These are phyloP conservation scores for barrel medic (Medicago truncatula) DNA, from an alignment of 306 rosid genomes.

Conservation along the genomic window MtrunA17r5.0-ANR NC_053043.1:40314501-40315000, in stretches of 20 bases:
- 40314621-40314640: not conserved
- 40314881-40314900: slow-evolving; percentile 54
- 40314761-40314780: slow-evolving; percentile 65
- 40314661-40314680: slow-evolving; percentile 22
- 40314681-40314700: slow-evolving; percentile 35
- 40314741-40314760: slow-evolving; percentile 56
- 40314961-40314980: not conserved
- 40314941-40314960: slow-evolving; percentile 2
- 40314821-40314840: slow-evolving; percentile 61
- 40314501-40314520: slow-evolving; percentile 76
- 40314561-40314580: slow-evolving; percentile 69
- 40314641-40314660: not conserved
- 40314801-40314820: slow-evolving; percentile 63
- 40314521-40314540: slow-evolving; percentile 68
- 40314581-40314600: slow-evolving; percentile 69
- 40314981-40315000: not conserved
- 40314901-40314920: slow-evolving; percentile 49
- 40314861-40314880: slow-evolving; percentile 70
- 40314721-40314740: slow-evolving; percentile 54
- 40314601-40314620: slow-evolving; percentile 59
- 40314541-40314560: slow-evolving; percentile 54
- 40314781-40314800: slow-evolving; percentile 65
- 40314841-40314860: slow-evolving; percentile 63
- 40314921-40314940: slow-evolving; percentile 68
- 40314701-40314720: slow-evolving; percentile 25